Evolutionary conservation across 495 filamentous ascomycete genomes (phyloP).

Genomic region (Daldinia concentrica): DNA sequence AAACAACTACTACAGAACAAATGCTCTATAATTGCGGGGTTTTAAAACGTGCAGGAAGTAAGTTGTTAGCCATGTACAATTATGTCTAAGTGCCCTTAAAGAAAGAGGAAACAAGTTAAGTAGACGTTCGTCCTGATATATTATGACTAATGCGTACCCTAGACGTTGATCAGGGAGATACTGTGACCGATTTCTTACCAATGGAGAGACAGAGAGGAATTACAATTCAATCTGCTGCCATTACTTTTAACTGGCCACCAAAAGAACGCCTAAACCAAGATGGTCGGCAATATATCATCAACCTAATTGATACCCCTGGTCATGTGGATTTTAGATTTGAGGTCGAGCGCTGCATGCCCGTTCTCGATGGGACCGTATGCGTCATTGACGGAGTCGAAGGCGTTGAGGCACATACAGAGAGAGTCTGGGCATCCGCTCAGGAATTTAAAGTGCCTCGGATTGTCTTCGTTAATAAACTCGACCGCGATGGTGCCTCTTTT

Average conservation of each 20-base stretch:
- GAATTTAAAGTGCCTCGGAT: conserved; percentile 86
- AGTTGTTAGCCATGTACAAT: conserved; percentile 22
- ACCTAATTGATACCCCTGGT: conserved; percentile 96
- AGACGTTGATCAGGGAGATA: conserved; percentile 98
- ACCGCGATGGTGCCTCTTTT: conserved; percentile 93
- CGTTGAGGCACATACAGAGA: conserved; percentile 97
- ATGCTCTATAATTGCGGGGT: conserved; percentile 98
- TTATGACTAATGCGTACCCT: conserved; percentile 32
- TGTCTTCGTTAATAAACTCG: conserved; percentile 94
- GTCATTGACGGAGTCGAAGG: conserved; percentile 97
- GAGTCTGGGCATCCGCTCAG: conserved; percentile 93
- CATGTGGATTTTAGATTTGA: conserved; percentile 99
- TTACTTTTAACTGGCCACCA: conserved; percentile 86
- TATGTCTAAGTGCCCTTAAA: neutral
- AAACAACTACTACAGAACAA: conserved; percentile 98
- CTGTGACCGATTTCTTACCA: conserved; percentile 96
- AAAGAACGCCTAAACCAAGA: conserved; percentile 46
- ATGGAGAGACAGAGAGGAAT: conserved; percentile 94
- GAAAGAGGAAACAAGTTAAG: neutral
- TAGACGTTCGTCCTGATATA: neutral
- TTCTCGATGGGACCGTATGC: conserved; percentile 94
- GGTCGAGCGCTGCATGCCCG: conserved; percentile 89
- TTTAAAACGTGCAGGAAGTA: conserved; percentile 85
- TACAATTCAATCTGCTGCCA: conserved; percentile 97
- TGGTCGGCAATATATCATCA: conserved; percentile 67